Conservation (phyloP, 345 rosid genomes). For the Arabis alpina region DNA sequence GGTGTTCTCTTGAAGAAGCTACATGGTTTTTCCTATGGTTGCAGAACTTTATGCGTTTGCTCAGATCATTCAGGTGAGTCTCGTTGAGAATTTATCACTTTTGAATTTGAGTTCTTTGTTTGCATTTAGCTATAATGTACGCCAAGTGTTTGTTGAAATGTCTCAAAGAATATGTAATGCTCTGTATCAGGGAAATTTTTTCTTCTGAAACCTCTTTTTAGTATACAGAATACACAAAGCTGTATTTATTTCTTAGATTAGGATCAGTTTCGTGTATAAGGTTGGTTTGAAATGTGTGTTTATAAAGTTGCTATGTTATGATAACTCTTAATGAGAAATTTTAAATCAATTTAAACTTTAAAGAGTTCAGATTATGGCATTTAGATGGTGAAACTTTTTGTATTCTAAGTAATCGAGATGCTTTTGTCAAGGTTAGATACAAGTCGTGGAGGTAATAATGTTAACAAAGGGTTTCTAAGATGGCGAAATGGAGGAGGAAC, state of each 20-base stretch:
- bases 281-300: neutral
- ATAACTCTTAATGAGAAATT: neutral
- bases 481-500: slow-evolving; percentile 75
- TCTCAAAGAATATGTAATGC: neutral
- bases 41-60: slow-evolving; percentile 21
- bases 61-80: slow-evolving; percentile 29
- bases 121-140: neutral
- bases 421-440: slow-evolving; percentile 47
- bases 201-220: neutral
- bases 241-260: neutral
- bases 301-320: neutral
- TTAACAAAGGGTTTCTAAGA: slow-evolving; percentile 43
- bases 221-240: neutral
- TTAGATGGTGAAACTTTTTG: neutral
- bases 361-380: neutral
- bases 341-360: neutral
- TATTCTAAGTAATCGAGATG: neutral
- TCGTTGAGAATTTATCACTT: neutral
- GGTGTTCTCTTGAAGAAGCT: slow-evolving; percentile 22
- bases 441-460: slow-evolving; percentile 28
- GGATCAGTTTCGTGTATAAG: neutral
- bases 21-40: neutral
- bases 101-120: neutral
- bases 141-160: slow-evolving; percentile 39
- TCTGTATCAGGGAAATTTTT: neutral